Evolutionary conservation across 2,329 filamentous ascomycete genomes (phyloP).

Genomic region (Cyphellophora europaea): DNA sequence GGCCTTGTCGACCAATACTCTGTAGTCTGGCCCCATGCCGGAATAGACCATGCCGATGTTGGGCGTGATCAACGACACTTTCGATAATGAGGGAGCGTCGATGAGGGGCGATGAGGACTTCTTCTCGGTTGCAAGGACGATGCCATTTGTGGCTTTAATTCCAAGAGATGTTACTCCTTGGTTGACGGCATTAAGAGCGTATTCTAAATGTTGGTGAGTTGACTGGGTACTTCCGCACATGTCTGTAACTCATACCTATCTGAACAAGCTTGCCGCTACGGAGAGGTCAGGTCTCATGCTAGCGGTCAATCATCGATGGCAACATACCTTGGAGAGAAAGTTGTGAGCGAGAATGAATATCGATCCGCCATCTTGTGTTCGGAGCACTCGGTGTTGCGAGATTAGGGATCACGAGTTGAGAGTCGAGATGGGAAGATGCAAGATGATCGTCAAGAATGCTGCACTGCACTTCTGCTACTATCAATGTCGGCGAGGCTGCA

Average conservation of each 20-base stretch:
- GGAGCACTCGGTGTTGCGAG: too few species aligned
- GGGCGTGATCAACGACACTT: constrained; percentile 95
- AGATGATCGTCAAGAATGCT: neutral
- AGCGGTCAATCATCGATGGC: constrained; percentile 26
- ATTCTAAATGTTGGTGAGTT: too few species aligned
- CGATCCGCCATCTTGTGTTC: constrained; percentile 79
- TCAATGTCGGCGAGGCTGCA: constrained; percentile 1
- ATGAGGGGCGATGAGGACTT: constrained; percentile 97
- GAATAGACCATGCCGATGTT: constrained; percentile 99
- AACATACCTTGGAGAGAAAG: constrained; percentile 90
- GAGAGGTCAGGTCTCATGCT: constrained; percentile 24
- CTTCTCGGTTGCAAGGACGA: constrained; percentile 98
- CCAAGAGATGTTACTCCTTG: constrained; percentile 96
- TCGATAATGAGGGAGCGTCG: constrained; percentile 87
- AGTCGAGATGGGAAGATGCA: too few species aligned
- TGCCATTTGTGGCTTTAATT: constrained; percentile 99
- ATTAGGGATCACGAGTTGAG: too few species aligned
- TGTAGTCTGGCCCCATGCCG: constrained; percentile 97
- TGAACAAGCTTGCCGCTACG: constrained; percentile 94
- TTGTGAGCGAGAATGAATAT: constrained; percentile 98
- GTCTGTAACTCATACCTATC: constrained; percentile 72
- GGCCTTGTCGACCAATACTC: constrained; percentile 93
- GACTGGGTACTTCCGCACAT: too few species aligned
- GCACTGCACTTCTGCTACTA: neutral
- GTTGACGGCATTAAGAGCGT: constrained; percentile 98